Evolutionary conservation across 495 filamentous ascomycete species (phyloP), one percentile per base, ranked within the genome.

Genomic region (Talaromyces ruber): DNA sequence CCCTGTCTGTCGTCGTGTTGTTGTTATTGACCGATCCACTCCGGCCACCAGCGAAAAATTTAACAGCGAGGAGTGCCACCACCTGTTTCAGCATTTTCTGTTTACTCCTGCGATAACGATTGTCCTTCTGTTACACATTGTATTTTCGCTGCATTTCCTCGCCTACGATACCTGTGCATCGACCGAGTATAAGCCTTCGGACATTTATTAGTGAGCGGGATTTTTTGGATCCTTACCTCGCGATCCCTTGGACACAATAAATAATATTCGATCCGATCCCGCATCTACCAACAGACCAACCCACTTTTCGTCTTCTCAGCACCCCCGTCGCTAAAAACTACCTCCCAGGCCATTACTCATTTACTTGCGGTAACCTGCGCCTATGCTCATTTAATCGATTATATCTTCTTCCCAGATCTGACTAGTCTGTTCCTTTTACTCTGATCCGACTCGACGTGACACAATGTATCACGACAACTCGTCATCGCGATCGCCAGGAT

Each of bases 401-500:
- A 59, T 29, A 53, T 58, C 60, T 61, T 60, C 59, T 52, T 47
- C 57, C 39, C 37, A 58, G 34, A 55, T 58, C 29, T 51, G 21
- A n/a, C 50, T 58, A 54, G 29, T 66, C 65, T 61, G 61, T 61
- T 45, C n/a, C n/a, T 65, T 59, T 61, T 58, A 39, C 63, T 67
- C 60, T 56, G 62, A 55, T 54, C 61, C 30, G 26, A 53, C 56
- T 52, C 47, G 45, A 59, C 60, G 43, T 43, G 21, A 34, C 30
- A 60, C 18, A 14, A 84, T 85, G 79, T 86, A 85, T 78, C 83
- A 84, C 76, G 82, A 84, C 62, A 76, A 81, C 66, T 72, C 79
- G 32, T 76, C 81, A 47, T 79, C 82, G 70, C 83, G 83, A 66
- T 86, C 83, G 64, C 84, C 84, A 61, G 82, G 81, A 64, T 82